Base-by-base conservation (phyloP, 2,329 filamentous ascomycete species). In the Mariannaea sp. region DNA sequence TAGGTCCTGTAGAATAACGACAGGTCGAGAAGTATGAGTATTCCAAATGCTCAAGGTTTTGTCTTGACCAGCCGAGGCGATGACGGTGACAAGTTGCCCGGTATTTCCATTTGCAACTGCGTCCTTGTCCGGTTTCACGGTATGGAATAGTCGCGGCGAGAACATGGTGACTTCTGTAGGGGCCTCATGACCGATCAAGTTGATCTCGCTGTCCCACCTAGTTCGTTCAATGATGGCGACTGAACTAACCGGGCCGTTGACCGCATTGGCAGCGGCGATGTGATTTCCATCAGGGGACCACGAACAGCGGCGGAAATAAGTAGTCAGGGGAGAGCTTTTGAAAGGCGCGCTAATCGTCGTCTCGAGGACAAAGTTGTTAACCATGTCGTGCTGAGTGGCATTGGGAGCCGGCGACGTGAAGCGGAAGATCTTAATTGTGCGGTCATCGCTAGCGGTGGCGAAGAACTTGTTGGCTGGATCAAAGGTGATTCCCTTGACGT, bases 381-480 rank as follows among this genome's bases (percentile, higher is more conserved):
- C 86, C 76, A 96, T 94, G 70, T 99, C 94, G 69, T 97, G 91
- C 48, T 93, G 86, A 1, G 90, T 96, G 29, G 94, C 90, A 70
- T 96, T 97, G 8, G 94, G 90, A 1, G 88, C 83, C 0, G 94
- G 92, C 1, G 93, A 89, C 2, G 90, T 96, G 71, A 97, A 99
- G 54, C 92, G 86, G 73, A 96, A 97, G 65, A 99, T 90, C 71
- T 96, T 96, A 73, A 99, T 96, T 2, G 92, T 93, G 55, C 94
- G 86, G 72, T 99, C 94, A 71, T 99, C 94, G 74, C 92, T 96
- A 2, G 95, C 92, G 0, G 95, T 99, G 13, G 95, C 94, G 73
- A 99, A 99, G 78, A 96, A 99, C 71, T 97, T 99, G 77, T 97
- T 97, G 35, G 94, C 94, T 1, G 94, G 94, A 69, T 99, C 94